Evolutionary conservation across 192 early-diverging fungal species (phyloP).

Genomic region (Cetraspora pellucida): DNA sequence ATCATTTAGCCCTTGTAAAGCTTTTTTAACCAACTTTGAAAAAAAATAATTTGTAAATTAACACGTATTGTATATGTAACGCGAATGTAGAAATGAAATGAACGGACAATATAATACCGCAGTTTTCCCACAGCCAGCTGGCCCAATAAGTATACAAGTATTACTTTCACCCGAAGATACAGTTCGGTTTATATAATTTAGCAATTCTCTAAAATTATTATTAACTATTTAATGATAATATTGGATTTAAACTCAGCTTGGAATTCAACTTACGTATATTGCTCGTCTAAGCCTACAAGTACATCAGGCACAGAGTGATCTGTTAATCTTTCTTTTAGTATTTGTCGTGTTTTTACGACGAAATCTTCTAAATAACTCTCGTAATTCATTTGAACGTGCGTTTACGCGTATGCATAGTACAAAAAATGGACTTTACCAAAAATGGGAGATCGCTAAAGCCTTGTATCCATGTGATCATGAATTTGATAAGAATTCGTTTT

Average conservation of each 20-base stretch:
- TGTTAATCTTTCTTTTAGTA: slow-evolving; percentile 40
- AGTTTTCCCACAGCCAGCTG: slow-evolving; percentile 78
- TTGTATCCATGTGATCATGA: too few relatives aligned
- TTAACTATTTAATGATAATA: background rate
- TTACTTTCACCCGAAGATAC: slow-evolving; percentile 79
- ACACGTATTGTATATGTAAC: background rate
- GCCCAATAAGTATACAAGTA: slow-evolving; percentile 82
- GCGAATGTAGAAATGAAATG: slow-evolving; percentile 10
- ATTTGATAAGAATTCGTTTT: too few relatives aligned
- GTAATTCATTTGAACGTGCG: too few relatives aligned
- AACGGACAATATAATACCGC: slow-evolving; percentile 32
- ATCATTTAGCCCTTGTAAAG: slow-evolving; percentile 42
- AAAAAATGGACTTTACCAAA: too few relatives aligned
- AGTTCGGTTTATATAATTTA: slow-evolving; percentile 62
- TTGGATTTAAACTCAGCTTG: background rate
- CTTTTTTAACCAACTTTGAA: slow-evolving; percentile 45
- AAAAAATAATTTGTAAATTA: background rate
- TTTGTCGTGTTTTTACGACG: slow-evolving; percentile 19
- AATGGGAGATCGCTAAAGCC: too few relatives aligned
- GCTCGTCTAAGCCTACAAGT: slow-evolving; percentile 49
- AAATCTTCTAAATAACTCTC: background rate
- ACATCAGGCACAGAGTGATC: slow-evolving; percentile 43
- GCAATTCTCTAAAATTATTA: slow-evolving; percentile 46
- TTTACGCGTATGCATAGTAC: too few relatives aligned
- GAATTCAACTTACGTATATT: slow-evolving; percentile 44